Base-by-base conservation (phyloP, 129 eudicot genomes). In the Artemisia argyi region DNA sequence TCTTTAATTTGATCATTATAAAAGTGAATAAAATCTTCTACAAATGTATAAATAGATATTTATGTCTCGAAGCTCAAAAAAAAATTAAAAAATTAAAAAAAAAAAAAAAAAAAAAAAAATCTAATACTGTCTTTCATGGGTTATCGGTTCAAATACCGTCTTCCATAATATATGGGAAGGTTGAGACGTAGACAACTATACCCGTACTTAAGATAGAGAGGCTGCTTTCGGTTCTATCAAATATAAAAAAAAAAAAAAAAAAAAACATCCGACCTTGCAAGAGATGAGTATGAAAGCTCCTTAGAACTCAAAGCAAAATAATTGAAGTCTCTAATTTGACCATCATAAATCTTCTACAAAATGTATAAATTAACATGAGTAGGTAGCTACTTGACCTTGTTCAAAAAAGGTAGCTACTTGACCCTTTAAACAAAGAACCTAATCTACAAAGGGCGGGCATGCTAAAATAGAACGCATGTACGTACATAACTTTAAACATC, bases 221-320 rank as follows among this genome's bases (percentile, higher is more conserved):
- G n/a, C n/a, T n/a, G n/a, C n/a, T n/a, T n/a, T n/a, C n/a, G n/a
- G n/a, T n/a, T 1, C 24, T 22, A 22, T 1, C 24, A 0, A 1
- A 1, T 1, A n/a, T 1, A 1, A 1, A 22, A 22, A 0, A 0
- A 1, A 22, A 22, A 0, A 0, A 0, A 1, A 0, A 1, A 22
- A 1, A 22, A 1, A 0, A 22, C 1, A 22, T 1, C 0, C 1
- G 24, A 0, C 0, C 1, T 0, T 0, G 1, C 1, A 0, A 0
- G 1, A 22, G 24, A 0, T 22, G 24, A 0, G 1, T 0, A 0
- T 1, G 24, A 1, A 0, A 1, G 24, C 24, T 1, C 0, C 1
- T 1, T 22, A n/a, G 24, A 0, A 1, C 24, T 22, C 0, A 22
- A 1, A 0, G 3, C 2, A 24, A 24, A 24, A 2, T 0, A 24